Conservation (phyloP, 352 stramenopile genomes). For the Phytophthora chlamydospora region DNA sequence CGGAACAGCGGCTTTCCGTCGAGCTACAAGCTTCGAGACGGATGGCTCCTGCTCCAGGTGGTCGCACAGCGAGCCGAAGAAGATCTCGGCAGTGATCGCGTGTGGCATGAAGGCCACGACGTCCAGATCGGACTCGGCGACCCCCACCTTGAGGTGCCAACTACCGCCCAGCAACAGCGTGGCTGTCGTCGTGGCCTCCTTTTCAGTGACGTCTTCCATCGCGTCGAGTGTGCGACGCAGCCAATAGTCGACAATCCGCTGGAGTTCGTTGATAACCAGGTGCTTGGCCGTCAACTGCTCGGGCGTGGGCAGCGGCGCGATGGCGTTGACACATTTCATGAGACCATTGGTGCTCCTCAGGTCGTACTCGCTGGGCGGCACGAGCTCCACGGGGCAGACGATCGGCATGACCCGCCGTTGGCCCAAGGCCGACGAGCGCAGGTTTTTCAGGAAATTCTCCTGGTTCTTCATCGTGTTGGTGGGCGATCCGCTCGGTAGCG, state of each 20-base stretch:
- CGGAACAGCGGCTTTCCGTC: conserved; percentile 76
- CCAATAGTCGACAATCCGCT: conserved; percentile 76
- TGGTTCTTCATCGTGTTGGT: conserved; percentile 20
- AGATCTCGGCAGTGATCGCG: conserved; percentile 62
- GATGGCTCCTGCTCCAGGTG: conserved; percentile 44
- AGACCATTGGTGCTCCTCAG: conserved; percentile 80
- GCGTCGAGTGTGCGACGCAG: conserved; percentile 54
- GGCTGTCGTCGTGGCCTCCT: conserved; percentile 41
- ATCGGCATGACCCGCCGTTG: conserved; percentile 54
- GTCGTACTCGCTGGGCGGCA: conserved; percentile 75
- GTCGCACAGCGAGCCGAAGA: conserved; percentile 70
- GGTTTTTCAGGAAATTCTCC: conserved; percentile 12
- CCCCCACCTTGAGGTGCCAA: conserved; percentile 83
- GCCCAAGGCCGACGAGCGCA: conserved; percentile 9
- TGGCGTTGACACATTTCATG: conserved; percentile 80
- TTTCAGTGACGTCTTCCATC: conserved; percentile 19
- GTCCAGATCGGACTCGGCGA: conserved; percentile 79
- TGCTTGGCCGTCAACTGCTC: conserved; percentile 78
- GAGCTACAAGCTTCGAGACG: conserved; percentile 69
- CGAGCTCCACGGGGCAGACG: conserved; percentile 59
- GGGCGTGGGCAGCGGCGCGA: conserved; percentile 58
- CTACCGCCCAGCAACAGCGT: conserved; percentile 79
- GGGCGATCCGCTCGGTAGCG: conserved; percentile 18
- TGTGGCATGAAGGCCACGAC: conserved; percentile 76
- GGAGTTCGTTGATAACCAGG: conserved; percentile 78